A percentile compares a stretch with the other conserved stretches of the same genome.
Conservation (phyloP, 176 grass and related monocot species). For the Ananas comosus region DNA sequence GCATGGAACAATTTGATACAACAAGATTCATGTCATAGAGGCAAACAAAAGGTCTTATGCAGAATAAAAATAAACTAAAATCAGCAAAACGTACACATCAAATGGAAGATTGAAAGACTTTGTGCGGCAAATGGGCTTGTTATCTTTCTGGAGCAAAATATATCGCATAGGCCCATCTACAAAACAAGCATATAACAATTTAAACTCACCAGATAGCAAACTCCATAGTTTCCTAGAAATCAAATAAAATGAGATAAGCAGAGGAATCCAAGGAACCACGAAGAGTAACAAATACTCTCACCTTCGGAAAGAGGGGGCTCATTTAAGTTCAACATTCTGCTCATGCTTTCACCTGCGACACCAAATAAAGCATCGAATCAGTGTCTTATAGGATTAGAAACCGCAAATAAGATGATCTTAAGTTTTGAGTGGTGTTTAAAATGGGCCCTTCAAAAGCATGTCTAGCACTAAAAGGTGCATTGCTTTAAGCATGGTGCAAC, state of each 20-base stretch:
- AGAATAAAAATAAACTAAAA: background rate
- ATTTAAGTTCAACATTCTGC: slow-evolving; percentile 7
- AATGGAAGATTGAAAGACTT: slow-evolving; percentile 11
- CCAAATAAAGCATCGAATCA: background rate
- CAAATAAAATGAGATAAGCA: no score
- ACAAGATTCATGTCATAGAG: background rate
- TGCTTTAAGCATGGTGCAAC: no score
- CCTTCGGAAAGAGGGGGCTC: background rate
- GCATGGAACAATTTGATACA: background rate
- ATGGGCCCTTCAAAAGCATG: no score
- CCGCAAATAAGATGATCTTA: no score
- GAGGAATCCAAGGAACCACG: background rate
- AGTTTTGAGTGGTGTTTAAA: no score
- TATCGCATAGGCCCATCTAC: background rate
- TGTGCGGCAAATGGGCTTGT: slow-evolving; percentile 7
- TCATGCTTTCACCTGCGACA: background rate
- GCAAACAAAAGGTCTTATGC: no score
- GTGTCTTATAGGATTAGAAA: background rate
- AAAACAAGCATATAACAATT: slow-evolving; percentile 1
- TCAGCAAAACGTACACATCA: background rate
- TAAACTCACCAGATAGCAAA: background rate
- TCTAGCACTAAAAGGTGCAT: no score
- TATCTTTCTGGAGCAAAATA: slow-evolving; percentile 4
- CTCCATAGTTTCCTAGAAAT: background rate
- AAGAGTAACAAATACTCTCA: background rate